phyloP scores from a whole-genome alignment of 2,329 filamentous ascomycete species.

The Aspergillus cejpii region DNA sequence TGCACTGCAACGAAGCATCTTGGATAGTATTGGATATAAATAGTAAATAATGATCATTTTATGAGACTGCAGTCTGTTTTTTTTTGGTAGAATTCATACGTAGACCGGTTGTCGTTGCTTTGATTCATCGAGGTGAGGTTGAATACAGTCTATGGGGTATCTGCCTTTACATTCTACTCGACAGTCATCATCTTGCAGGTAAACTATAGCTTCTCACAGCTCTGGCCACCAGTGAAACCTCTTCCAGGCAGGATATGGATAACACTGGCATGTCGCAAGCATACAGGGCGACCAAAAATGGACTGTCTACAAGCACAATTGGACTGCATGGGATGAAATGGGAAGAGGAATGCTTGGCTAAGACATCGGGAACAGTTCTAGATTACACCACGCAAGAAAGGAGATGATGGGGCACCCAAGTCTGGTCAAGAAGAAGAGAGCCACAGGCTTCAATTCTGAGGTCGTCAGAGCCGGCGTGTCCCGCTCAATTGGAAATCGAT shows the following conservation, averaged over 20 bases:
- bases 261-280: too few species aligned
- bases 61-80: too few species aligned
- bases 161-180: too few species aligned
- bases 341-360: slow-evolving; percentile 9
- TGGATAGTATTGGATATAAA: too few species aligned
- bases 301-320: background rate
- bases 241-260: background rate
- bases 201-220: background rate
- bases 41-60: too few species aligned
- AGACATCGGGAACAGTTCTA: slow-evolving; percentile 24
- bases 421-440: slow-evolving; percentile 9
- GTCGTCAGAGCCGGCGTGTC: background rate
- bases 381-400: slow-evolving; percentile 23
- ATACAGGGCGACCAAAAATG: slow-evolving; percentile 4
- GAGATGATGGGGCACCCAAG: slow-evolving; percentile 6
- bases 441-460: slow-evolving; percentile 7
- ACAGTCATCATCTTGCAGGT: too few species aligned
- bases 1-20: too few species aligned
- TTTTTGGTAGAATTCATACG: too few species aligned
- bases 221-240: slow-evolving; percentile 1
- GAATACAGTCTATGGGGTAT: too few species aligned
- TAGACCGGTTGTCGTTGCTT: too few species aligned
- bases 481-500: slow-evolving; percentile 5
- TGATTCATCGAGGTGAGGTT: too few species aligned
- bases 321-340: background rate